A percentile compares a stretch with the other conserved stretches of the same genome.
Conservation (phyloP, 148 eudicot species). For the Amaranthus hypochondriacus region DNA sequence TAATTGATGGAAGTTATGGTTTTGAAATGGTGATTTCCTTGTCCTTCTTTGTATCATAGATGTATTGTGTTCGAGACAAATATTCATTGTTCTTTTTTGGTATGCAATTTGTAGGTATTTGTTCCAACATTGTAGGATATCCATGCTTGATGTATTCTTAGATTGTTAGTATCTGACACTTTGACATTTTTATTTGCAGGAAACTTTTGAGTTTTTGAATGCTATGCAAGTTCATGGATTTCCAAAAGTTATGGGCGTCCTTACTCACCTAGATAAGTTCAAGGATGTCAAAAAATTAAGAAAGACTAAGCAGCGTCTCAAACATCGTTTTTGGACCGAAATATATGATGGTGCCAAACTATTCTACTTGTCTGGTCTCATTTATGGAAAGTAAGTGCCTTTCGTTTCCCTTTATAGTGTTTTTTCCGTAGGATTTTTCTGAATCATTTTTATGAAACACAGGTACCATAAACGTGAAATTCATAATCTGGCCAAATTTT, state of each 20-base stretch:
- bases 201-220: slow-evolving; percentile 93
- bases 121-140: too few relatives aligned
- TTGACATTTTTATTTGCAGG: slow-evolving; percentile 46
- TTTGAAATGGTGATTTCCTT: slow-evolving; percentile 86
- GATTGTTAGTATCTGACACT: slow-evolving; percentile 7
- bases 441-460: slow-evolving; percentile 16
- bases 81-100: too few relatives aligned
- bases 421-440: slow-evolving; percentile 4
- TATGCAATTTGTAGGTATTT: too few relatives aligned
- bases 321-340: slow-evolving; percentile 98
- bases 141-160: too few relatives aligned
- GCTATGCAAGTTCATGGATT: slow-evolving; percentile 88
- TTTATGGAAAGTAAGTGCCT: slow-evolving; percentile 79
- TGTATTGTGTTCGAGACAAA: background rate
- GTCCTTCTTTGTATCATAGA: background rate
- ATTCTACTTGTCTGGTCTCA: slow-evolving; percentile 90
- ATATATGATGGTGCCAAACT: slow-evolving; percentile 82
- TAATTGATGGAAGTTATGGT: slow-evolving; percentile 90
- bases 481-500: slow-evolving; percentile 89
- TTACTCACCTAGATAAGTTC: slow-evolving; percentile 91
- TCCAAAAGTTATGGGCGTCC: slow-evolving; percentile 96
- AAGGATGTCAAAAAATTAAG: slow-evolving; percentile 83
- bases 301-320: slow-evolving; percentile 87
- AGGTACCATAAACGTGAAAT: slow-evolving; percentile 86
- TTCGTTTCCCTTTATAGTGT: background rate